Evolutionary conservation across 441 rosid genomes (phyloP).

Genomic region (Erodium texanum): DNA sequence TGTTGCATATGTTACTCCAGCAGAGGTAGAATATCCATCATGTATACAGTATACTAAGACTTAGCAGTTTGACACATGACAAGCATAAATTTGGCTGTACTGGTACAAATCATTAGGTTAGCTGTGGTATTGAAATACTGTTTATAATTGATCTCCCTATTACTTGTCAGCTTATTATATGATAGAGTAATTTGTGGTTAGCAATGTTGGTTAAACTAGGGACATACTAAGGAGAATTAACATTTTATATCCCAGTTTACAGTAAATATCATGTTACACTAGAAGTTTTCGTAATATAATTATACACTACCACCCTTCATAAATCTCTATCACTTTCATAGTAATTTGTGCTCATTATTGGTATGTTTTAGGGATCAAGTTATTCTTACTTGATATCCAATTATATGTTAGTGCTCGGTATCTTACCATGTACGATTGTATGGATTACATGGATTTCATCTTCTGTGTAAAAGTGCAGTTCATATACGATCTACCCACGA

Average conservation of each 20-base stretch:
- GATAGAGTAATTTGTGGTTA: not conserved
- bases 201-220: slow-evolving; percentile 12
- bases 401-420: slow-evolving; percentile 13
- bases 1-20: not conserved
- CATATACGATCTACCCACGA: slow-evolving; percentile 94
- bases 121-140: not conserved
- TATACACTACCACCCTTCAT: not conserved
- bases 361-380: not conserved
- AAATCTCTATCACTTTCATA: not conserved
- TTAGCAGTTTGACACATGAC: not conserved
- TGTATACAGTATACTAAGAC: not conserved
- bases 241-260: slow-evolving; percentile 3
- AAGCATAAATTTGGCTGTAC: not conserved
- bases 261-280: slow-evolving; percentile 1
- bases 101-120: not conserved
- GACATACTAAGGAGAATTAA: not conserved
- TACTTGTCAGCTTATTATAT: not conserved
- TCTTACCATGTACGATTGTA: slow-evolving; percentile 21
- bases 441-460: slow-evolving; percentile 29
- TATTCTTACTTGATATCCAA: not conserved
- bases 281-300: not conserved
- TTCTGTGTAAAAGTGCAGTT: slow-evolving; percentile 76
- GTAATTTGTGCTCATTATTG: not conserved
- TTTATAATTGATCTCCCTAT: not conserved
- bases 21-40: not conserved